Conservation (phyloP, 495 filamentous ascomycete species). For the Baudoinia panamericana region DNA sequence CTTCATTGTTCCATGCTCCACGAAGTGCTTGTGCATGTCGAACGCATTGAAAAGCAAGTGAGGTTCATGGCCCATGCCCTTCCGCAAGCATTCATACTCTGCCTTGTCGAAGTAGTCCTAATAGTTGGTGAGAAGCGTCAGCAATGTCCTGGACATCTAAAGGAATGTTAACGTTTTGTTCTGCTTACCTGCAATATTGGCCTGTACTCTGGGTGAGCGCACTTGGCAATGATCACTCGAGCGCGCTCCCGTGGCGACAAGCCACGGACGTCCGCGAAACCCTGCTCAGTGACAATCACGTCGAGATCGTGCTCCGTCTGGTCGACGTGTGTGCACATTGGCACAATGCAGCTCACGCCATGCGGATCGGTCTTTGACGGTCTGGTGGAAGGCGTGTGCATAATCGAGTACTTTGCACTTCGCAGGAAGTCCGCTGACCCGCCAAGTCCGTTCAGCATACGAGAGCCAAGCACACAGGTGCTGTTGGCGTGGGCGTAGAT, state of each 20-base stretch:
- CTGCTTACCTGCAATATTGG: conserved; percentile 70
- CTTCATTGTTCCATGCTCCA: conserved; percentile 76
- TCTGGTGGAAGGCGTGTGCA: conserved; percentile 76
- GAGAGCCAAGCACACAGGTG: conserved; percentile 79
- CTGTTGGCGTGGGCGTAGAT: conserved; percentile 91
- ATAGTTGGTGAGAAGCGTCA: conserved; percentile 65
- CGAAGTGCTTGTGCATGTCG: conserved; percentile 76
- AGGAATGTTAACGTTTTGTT: too few relatives aligned
- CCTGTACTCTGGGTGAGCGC: conserved; percentile 72
- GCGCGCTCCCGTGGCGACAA: conserved; percentile 70
- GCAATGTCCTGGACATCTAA: too few relatives aligned
- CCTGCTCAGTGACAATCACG: conserved; percentile 75
- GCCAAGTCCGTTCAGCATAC: conserved; percentile 86
- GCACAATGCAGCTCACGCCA: conserved; percentile 77
- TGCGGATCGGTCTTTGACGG: conserved; percentile 73
- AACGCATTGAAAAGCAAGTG: conserved; percentile 73
- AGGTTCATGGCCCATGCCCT: conserved; percentile 84
- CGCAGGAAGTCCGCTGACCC: conserved; percentile 83
- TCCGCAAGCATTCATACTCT: conserved; percentile 73
- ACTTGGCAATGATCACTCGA: conserved; percentile 75
- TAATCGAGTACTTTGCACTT: conserved; percentile 74
- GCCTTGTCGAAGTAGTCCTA: conserved; percentile 79
- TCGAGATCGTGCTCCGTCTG: conserved; percentile 89
- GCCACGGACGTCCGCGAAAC: conserved; percentile 75
- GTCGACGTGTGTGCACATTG: conserved; percentile 86